phyloP scores from a whole-genome alignment of 2,329 filamentous ascomycete species.

The Knufia fluminis region DNA sequence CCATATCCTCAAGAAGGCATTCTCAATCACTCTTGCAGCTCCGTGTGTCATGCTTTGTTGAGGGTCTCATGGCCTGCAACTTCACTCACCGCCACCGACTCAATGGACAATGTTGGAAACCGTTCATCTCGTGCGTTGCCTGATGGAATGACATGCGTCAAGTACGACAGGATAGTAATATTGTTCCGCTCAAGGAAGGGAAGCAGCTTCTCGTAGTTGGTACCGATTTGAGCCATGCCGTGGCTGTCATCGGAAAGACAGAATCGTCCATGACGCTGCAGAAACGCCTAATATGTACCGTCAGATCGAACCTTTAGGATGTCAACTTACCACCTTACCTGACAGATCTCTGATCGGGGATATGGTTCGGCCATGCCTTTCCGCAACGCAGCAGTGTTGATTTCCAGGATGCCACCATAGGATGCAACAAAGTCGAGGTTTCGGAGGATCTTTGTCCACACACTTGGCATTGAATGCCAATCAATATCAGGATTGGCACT shows the following conservation, averaged over 20 bases:
- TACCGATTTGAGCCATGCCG: slow-evolving; percentile 74
- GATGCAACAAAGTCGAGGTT: slow-evolving; percentile 63
- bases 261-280: slow-evolving; percentile 44
- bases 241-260: slow-evolving; percentile 95
- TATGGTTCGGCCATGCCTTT: slow-evolving; percentile 91
- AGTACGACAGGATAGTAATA: not conserved
- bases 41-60: not conserved
- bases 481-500: slow-evolving; percentile 59
- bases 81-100: not conserved
- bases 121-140: not conserved
- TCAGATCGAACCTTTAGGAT: not conserved
- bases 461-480: slow-evolving; percentile 47
- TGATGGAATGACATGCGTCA: not conserved
- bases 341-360: slow-evolving; percentile 67
- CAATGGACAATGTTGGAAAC: slow-evolving; percentile 4
- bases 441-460: slow-evolving; percentile 65
- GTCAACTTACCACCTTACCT: slow-evolving; percentile 42
- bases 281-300: not conserved
- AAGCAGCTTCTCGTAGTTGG: slow-evolving; percentile 66
- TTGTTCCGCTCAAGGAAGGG: slow-evolving; percentile 47
- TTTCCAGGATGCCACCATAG: slow-evolving; percentile 77
- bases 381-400: slow-evolving; percentile 77
- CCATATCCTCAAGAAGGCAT: not conserved
- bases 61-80: not conserved
- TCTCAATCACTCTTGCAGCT: not conserved